Percentiles rank a stretch among this genome's conserved stretches.
These are phyloP conservation scores for Dillenia suffruticosa DNA, from an alignment of 164 flowering plant species.

Conservation along the genomic window DNA sequence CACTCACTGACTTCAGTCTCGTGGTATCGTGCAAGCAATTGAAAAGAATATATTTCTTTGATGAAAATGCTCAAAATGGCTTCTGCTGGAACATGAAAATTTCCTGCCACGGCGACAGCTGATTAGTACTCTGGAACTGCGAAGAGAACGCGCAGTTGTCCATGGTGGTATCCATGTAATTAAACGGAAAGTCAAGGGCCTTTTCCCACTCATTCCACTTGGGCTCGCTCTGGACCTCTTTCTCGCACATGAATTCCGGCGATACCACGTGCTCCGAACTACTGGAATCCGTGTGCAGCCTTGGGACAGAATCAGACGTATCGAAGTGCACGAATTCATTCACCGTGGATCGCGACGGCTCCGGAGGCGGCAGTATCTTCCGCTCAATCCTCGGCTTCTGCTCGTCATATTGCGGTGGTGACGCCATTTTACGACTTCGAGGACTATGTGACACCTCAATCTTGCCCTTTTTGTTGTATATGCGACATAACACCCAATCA, in stretches of 20 bases:
- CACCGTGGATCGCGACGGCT: slow-evolving; percentile 13
- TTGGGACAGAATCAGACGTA: slow-evolving; percentile 57
- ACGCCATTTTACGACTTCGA: not conserved
- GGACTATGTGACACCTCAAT: slow-evolving; percentile 29
- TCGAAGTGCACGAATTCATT: slow-evolving; percentile 40
- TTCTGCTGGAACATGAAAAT: slow-evolving; percentile 46
- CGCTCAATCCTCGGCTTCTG: slow-evolving; percentile 29
- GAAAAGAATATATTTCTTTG: not conserved
- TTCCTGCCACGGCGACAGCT: slow-evolving; percentile 54
- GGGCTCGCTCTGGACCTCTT: slow-evolving; percentile 62
- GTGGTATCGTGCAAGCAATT: slow-evolving; percentile 11
- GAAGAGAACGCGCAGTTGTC: slow-evolving; percentile 10
- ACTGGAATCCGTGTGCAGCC: slow-evolving; percentile 59
- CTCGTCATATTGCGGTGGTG: slow-evolving; percentile 19
- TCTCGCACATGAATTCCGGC: slow-evolving; percentile 53
- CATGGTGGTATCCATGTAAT: slow-evolving; percentile 35
- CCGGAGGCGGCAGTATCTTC: slow-evolving; percentile 8
- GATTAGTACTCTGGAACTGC: slow-evolving; percentile 20
- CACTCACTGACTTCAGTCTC: slow-evolving; percentile 46
- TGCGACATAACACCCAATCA: slow-evolving; percentile 79
- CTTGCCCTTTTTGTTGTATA: slow-evolving; percentile 66
- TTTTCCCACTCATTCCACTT: slow-evolving; percentile 31
- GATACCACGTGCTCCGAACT: slow-evolving; percentile 69
- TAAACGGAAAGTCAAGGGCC: slow-evolving; percentile 22
- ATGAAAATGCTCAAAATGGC: slow-evolving; percentile 29